phyloP scores from a whole-genome alignment of 257 asterid genomes.

The Solanum gracilifrons region DNA sequence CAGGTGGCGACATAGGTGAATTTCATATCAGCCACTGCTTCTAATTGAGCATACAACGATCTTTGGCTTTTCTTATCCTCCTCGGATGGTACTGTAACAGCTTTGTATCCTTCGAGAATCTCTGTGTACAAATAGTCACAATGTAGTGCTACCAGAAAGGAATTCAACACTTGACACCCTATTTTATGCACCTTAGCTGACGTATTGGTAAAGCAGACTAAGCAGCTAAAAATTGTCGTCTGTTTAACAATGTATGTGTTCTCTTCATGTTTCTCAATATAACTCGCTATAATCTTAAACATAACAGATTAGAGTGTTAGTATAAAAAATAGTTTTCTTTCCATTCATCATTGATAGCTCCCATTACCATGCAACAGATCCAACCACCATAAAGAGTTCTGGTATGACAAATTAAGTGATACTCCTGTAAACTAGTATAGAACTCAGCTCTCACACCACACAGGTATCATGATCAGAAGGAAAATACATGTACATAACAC shows the following conservation, averaged over 20 bases:
- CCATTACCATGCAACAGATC: not conserved
- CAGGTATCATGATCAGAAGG: not conserved
- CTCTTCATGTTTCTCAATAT: not conserved
- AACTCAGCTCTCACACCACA: not conserved
- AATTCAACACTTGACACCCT: not conserved
- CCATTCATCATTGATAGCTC: not conserved
- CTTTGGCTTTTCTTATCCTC: conserved; percentile 90
- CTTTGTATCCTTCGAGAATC: conserved; percentile 79
- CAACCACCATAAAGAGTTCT: not conserved
- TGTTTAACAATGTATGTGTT: not conserved
- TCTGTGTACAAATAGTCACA: conserved; percentile 27
- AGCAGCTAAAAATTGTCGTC: not conserved
- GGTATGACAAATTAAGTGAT: not conserved
- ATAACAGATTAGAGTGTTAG: not conserved
- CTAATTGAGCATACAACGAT: conserved; percentile 77
- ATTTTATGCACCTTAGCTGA: not conserved
- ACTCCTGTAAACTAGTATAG: not conserved
- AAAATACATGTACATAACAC: not conserved
- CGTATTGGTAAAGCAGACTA: not conserved
- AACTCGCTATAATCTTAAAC: not conserved
- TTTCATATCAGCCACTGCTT: conserved; percentile 98
- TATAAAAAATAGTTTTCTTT: not conserved
- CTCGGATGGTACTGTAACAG: conserved; percentile 52
- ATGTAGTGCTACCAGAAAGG: not conserved
- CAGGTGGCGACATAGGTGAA: conserved; percentile 97